Conservation (phyloP, 1,284 basidiomycete species). For the Sporisorium exsertum region DNA sequence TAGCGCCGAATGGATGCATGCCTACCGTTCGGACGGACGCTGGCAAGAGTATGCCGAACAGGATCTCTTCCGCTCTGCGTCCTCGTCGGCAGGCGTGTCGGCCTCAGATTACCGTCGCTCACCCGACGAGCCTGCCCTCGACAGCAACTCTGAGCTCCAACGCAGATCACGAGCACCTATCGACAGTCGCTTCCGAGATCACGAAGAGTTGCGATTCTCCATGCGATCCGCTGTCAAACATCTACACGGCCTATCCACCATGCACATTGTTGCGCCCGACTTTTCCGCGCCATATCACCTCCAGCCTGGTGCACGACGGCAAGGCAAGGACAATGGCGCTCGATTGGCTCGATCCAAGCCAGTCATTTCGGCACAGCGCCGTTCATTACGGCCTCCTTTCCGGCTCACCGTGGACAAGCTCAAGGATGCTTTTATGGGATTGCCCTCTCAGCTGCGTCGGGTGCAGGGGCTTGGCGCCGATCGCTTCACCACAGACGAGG, state of each 20-base stretch:
- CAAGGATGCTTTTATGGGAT: slow-evolving; percentile 27
- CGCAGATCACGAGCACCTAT: slow-evolving; percentile 13
- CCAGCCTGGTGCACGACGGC: slow-evolving; percentile 27
- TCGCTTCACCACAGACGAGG: slow-evolving; percentile 42
- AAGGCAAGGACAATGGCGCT: background rate
- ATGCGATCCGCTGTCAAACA: slow-evolving; percentile 42
- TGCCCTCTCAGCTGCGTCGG: slow-evolving; percentile 41
- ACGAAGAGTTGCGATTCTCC: slow-evolving; percentile 53
- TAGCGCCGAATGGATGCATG: slow-evolving; percentile 40
- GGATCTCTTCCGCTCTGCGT: slow-evolving; percentile 30
- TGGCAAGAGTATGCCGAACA: slow-evolving; percentile 49
- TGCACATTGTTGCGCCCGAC: slow-evolving; percentile 57
- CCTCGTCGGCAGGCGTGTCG: background rate
- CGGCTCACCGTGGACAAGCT: slow-evolving; percentile 21
- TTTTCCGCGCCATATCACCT: slow-evolving; percentile 47
- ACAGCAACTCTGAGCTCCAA: background rate
- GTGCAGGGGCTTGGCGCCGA: slow-evolving; percentile 40
- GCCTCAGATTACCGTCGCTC: background rate
- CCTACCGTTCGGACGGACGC: slow-evolving; percentile 20
- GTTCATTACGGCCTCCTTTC: slow-evolving; percentile 13
- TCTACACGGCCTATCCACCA: slow-evolving; percentile 36
- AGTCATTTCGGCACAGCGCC: background rate
- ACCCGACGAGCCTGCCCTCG: background rate
- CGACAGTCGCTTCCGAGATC: slow-evolving; percentile 52
- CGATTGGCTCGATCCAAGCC: background rate